Percentiles rank a stretch among this genome's conserved stretches.
phyloP scores from a whole-genome alignment of 495 filamentous ascomycete species.

The Clavariopsis aquatica region DNA sequence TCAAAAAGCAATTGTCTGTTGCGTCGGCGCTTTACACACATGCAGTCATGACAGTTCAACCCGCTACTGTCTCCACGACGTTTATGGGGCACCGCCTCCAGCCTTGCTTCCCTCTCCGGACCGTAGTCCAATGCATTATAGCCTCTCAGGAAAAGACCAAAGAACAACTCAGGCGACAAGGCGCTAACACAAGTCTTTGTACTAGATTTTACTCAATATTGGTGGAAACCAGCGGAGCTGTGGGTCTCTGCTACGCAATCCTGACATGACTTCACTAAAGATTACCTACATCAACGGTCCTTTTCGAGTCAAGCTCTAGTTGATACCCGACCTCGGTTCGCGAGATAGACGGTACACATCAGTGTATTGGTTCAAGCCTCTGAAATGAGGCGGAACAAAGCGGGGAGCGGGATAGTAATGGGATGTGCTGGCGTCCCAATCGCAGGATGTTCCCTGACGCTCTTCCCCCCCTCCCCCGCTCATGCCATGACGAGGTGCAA shows the following conservation, averaged over 20 bases:
- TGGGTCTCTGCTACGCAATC: not conserved
- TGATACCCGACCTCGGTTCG: not conserved
- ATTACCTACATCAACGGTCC: not conserved
- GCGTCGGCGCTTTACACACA: not conserved
- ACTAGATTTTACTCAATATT: not conserved
- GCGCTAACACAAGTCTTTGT: too few species aligned
- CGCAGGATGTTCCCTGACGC: not conserved
- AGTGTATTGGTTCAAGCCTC: not conserved
- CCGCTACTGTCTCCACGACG: not conserved
- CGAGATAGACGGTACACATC: not conserved
- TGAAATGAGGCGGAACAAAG: slow-evolving; percentile 1
- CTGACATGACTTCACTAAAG: not conserved
- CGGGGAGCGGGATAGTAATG: not conserved
- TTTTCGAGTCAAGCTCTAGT: not conserved
- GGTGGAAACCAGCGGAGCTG: not conserved
- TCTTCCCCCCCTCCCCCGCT: not conserved
- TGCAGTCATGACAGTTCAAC: not conserved
- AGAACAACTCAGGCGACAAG: not conserved
- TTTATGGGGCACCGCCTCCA: not conserved
- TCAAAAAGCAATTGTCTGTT: not conserved
- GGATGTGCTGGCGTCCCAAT: not conserved
- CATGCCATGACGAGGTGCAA: not conserved
- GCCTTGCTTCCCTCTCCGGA: not conserved
- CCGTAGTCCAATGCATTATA: not conserved
- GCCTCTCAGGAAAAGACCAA: not conserved